phyloP scores from a whole-genome alignment of 208 protist genomes.

The Leishmania martiniquensis region DNA sequence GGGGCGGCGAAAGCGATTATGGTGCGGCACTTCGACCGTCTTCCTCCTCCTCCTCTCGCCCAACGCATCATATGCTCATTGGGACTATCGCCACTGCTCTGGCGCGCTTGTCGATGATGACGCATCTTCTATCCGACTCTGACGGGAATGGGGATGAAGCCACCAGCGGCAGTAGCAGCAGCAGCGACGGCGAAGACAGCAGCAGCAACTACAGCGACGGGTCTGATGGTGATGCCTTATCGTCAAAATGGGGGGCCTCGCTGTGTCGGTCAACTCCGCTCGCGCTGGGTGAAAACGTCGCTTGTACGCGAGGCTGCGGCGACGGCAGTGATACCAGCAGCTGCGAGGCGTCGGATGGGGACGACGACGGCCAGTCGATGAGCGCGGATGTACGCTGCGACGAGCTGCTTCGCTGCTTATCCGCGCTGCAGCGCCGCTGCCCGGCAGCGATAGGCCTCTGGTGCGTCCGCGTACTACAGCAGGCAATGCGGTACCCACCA shows the following conservation, averaged over 20 bases:
- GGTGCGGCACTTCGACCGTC: no score
- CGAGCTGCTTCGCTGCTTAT: constrained; percentile 28
- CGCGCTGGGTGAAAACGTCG: neutral
- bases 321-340: neutral
- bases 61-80: constrained; percentile 7
- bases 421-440: constrained; percentile 18
- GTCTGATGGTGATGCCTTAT: neutral
- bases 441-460: constrained; percentile 28
- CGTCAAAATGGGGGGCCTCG: neutral
- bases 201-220: neutral
- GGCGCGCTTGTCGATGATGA: constrained; percentile 21
- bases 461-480: constrained; percentile 28
- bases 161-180: neutral
- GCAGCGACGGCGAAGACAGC: neutral
- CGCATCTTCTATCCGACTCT: constrained; percentile 6
- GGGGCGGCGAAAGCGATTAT: neutral
- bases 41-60: neutral
- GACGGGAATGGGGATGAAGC: constrained; percentile 7
- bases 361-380: constrained; percentile 3
- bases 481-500: constrained; percentile 18
- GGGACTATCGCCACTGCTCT: constrained; percentile 22
- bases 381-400: constrained; percentile 23
- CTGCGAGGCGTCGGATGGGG: neutral
- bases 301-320: neutral
- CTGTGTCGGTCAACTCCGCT: neutral